Evolutionary conservation across 2,329 filamentous ascomycete genomes (phyloP), one percentile per base, ranked within the genome.

Genomic region (Calcarisporium arbuscula): DNA sequence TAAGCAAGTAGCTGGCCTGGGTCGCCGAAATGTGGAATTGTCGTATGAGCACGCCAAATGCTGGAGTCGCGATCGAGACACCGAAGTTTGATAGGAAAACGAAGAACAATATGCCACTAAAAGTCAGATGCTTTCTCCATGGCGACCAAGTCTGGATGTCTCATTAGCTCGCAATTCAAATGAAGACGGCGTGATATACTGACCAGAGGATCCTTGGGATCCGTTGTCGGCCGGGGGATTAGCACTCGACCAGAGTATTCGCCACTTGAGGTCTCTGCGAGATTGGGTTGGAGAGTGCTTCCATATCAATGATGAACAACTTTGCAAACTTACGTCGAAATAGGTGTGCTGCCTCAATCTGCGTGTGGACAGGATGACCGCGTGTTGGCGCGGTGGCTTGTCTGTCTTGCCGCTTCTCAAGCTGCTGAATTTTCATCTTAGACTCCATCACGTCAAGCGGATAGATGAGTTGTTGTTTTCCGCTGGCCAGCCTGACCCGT

Each of bases 51-150:
- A 15, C 31, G 11, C 15, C 14, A 9, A 33, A 16, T 11, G 22
- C 31, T 11, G 31, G 31, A 8, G 31, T 27, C 10, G 28, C 20
- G 16, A 23, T 23, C 22, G 31, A 26, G 15, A 33, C 18, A 8
- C 21, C 21, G 31, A 14, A 33, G 23, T 33, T 33, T 15, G 31
- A 33, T 8, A 33, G 21, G 10, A 25, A 33, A 15, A 33, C 16
- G 16, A 18, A 33, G 31, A 33, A 33, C 8, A n/a, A 18, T 16
- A 27, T 26, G 21, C 21, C 14, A n/a, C 10, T 17, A 18, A 33
- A 33, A 14, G 22, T 18, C 21, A 33, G 15, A 14, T 33, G 31
- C 15, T 33, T 33, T 12, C 31, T 21, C 31, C 31, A 33, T 19
- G 10, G 22, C 9, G 31, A 33, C 31, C 31, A 33, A 19, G 21